These are phyloP conservation scores for Russula foetens DNA, from an alignment of 768 basidiomycete species.

Conservation along the genomic window DNA sequence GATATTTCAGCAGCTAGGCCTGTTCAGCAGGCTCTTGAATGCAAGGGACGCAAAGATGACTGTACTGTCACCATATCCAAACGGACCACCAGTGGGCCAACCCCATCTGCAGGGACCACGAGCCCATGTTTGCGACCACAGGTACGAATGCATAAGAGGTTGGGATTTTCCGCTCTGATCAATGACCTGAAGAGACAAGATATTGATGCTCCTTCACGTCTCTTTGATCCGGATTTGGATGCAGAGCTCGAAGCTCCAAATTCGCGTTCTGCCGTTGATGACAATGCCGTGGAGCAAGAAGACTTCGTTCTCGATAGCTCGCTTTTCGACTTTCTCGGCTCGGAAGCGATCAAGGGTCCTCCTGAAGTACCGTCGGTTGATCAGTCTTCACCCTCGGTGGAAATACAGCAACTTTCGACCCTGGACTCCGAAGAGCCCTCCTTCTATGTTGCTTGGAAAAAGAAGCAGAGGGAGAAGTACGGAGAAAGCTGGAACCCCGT, in stretches of 20 bases:
- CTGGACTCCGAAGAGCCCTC: conserved; percentile 9
- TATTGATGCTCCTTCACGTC: neutral
- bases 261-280: neutral
- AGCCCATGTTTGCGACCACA: neutral
- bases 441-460: conserved; percentile 11
- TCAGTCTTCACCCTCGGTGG: neutral
- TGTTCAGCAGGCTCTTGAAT: neutral
- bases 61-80: neutral
- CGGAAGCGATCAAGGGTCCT: neutral
- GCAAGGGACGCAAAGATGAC: neutral
- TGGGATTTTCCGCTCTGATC: neutral
- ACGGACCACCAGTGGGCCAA: neutral
- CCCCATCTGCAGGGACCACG: neutral
- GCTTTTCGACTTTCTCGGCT: conserved; percentile 24
- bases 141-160: neutral
- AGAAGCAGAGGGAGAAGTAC: conserved; percentile 1
- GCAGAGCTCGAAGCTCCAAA: neutral
- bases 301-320: conserved; percentile 30
- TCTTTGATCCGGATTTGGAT: neutral
- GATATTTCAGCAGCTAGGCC: neutral
- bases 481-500: conserved; percentile 11
- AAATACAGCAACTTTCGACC: neutral
- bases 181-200: neutral
- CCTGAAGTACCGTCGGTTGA: neutral
- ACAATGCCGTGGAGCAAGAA: neutral